A percentile compares a stretch with the other conserved stretches of the same genome.
phyloP scores from a whole-genome alignment of 495 filamentous ascomycete genomes.

The Hypoxylon perforatum region DNA sequence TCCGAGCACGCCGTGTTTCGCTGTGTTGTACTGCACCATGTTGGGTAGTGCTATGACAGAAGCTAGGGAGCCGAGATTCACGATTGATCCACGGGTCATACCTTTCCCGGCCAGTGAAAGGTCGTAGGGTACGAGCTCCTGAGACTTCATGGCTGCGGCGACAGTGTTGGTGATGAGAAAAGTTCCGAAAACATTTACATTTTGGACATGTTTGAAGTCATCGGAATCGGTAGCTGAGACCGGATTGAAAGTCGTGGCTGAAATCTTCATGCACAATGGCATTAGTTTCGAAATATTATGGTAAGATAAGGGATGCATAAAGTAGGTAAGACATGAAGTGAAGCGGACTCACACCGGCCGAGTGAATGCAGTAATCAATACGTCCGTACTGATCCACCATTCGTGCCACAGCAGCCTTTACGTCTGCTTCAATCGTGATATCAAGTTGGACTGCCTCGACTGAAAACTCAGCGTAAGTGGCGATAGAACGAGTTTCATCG shows the following conservation, averaged over 20 bases:
- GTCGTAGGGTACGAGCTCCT: not conserved
- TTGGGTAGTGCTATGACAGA: constrained; percentile 45
- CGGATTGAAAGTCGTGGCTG: too few species aligned
- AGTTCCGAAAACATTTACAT: constrained; percentile 7
- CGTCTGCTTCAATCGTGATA: constrained; percentile 40
- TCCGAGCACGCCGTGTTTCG: constrained; percentile 63
- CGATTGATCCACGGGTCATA: constrained; percentile 53
- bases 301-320: not conserved
- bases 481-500: constrained; percentile 36
- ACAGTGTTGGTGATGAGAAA: not conserved
- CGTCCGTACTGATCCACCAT: constrained; percentile 38
- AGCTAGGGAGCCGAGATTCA: constrained; percentile 59
- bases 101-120: not conserved
- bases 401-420: constrained; percentile 41
- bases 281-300: not conserved
- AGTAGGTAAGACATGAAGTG: not conserved
- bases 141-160: constrained; percentile 4
- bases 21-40: constrained; percentile 54
- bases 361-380: constrained; percentile 50
- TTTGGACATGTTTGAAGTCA: constrained; percentile 6
- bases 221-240: not conserved
- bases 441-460: constrained; percentile 46
- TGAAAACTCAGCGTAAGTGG: constrained; percentile 40
- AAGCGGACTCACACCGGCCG: constrained; percentile 44
- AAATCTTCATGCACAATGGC: not conserved